Conservation (phyloP, 23 red algal species). For the Chondrus crispus region DNA sequence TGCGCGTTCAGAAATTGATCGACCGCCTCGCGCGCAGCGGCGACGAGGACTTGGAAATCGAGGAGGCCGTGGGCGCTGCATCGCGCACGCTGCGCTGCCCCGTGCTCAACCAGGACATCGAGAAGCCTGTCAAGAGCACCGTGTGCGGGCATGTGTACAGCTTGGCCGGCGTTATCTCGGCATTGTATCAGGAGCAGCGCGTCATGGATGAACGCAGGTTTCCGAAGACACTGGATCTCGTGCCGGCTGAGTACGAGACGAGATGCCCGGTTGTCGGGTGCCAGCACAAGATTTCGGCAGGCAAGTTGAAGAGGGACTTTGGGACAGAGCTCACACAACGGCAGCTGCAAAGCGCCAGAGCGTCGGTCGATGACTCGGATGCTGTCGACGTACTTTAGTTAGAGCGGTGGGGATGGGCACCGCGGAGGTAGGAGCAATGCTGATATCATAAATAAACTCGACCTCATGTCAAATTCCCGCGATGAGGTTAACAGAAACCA, state of each 20-base stretch:
- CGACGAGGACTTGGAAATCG: slow-evolving; percentile 42
- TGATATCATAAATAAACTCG: too few relatives aligned
- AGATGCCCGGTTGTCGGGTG: slow-evolving; percentile 30
- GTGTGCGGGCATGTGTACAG: slow-evolving; percentile 47
- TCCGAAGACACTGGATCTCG: background rate
- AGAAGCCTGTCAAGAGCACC: slow-evolving; percentile 31
- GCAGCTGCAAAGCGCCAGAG: slow-evolving; percentile 16
- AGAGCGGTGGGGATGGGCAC: too few relatives aligned
- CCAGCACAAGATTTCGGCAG: background rate
- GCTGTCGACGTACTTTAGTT: too few relatives aligned
- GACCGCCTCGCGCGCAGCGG: background rate
- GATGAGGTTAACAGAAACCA: too few relatives aligned
- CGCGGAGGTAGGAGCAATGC: too few relatives aligned
- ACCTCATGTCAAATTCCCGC: too few relatives aligned
- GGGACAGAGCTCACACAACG: slow-evolving; percentile 46
- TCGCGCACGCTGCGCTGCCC: slow-evolving; percentile 2
- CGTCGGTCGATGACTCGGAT: background rate
- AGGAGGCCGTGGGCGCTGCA: slow-evolving; percentile 27
- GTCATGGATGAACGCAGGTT: background rate
- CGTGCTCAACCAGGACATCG: slow-evolving; percentile 7
- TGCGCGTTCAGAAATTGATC: background rate
- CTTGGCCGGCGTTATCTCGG: slow-evolving; percentile 23
- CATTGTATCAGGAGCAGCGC: slow-evolving; percentile 27
- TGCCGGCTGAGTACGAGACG: background rate
- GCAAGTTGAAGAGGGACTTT: slow-evolving; percentile 40